phyloP scores from a whole-genome alignment of 2,329 filamentous ascomycete genomes.

The Aspergillus sp. region DNA sequence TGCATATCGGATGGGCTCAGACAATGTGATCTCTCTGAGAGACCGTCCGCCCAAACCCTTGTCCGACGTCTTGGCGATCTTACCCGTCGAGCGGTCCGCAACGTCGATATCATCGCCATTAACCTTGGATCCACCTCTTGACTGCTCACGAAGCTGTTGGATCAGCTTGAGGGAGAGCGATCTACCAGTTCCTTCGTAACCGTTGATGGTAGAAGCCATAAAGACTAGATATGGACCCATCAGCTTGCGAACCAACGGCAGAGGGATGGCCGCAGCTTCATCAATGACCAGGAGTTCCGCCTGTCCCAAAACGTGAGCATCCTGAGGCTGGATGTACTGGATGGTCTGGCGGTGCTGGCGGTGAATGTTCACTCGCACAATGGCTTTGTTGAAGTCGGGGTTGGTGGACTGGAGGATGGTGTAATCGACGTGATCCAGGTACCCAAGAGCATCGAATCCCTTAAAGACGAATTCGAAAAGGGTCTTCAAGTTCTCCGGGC shows the following conservation, averaged over 20 bases:
- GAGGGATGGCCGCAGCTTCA: slow-evolving; percentile 92
- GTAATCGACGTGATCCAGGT: slow-evolving; percentile 94
- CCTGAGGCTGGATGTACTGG: slow-evolving; percentile 96
- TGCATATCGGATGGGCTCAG: slow-evolving; percentile 92
- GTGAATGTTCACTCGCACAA: slow-evolving; percentile 94
- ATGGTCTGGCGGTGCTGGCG: slow-evolving; percentile 95
- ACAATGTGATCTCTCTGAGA: slow-evolving; percentile 85
- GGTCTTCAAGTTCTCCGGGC: slow-evolving; percentile 97
- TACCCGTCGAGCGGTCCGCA: slow-evolving; percentile 76
- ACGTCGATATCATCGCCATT: slow-evolving; percentile 63
- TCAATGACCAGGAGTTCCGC: slow-evolving; percentile 95
- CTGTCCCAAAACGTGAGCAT: slow-evolving; percentile 90
- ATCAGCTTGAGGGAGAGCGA: slow-evolving; percentile 95
- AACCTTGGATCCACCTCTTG: slow-evolving; percentile 61
- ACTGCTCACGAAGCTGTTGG: slow-evolving; percentile 93
- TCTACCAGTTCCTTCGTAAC: slow-evolving; percentile 94
- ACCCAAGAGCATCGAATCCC: slow-evolving; percentile 90
- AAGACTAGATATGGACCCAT: slow-evolving; percentile 98
- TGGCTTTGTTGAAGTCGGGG: slow-evolving; percentile 98
- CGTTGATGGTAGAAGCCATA: slow-evolving; percentile 99
- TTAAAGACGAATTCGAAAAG: slow-evolving; percentile 98
- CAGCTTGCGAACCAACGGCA: slow-evolving; percentile 87
- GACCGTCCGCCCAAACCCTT: slow-evolving; percentile 67
- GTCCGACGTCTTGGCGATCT: slow-evolving; percentile 63
- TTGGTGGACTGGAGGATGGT: slow-evolving; percentile 98